These are phyloP conservation scores for Leccinum longicurvipes DNA, from an alignment of 768 basidiomycete genomes.

Conservation along the genomic window DNA sequence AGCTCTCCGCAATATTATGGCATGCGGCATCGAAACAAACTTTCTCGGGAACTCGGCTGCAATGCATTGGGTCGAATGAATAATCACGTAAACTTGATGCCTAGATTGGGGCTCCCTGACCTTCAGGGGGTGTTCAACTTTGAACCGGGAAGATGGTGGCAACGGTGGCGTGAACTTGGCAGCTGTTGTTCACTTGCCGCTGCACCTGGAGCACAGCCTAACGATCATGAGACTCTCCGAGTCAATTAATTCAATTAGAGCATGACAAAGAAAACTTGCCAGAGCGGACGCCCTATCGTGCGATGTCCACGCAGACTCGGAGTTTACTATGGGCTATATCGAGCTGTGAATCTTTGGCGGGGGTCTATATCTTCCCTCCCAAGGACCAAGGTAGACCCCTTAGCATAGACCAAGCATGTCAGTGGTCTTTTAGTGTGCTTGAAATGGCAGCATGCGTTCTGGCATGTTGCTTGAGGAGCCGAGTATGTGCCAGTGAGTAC, in stretches of 20 bases:
- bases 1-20: background rate
- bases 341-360: too few species aligned
- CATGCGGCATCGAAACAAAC: background rate
- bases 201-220: background rate
- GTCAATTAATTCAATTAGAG: too few species aligned
- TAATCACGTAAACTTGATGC: background rate
- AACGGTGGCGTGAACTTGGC: background rate
- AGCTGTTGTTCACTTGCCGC: background rate
- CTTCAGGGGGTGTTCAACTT: slow-evolving; percentile 10
- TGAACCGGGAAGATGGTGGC: slow-evolving; percentile 8
- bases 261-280: background rate
- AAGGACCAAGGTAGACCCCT: too few species aligned
- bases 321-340: background rate
- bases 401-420: too few species aligned
- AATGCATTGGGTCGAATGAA: background rate
- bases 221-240: background rate
- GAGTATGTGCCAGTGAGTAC: too few species aligned
- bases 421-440: too few species aligned
- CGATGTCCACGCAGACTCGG: background rate
- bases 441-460: too few species aligned
- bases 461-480: too few species aligned
- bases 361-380: too few species aligned
- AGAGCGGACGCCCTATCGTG: background rate
- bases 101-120: too few species aligned
- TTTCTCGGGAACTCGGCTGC: background rate